phyloP scores from a whole-genome alignment of 2,329 filamentous ascomycete species.

The Alternaria triticimaculans region DNA sequence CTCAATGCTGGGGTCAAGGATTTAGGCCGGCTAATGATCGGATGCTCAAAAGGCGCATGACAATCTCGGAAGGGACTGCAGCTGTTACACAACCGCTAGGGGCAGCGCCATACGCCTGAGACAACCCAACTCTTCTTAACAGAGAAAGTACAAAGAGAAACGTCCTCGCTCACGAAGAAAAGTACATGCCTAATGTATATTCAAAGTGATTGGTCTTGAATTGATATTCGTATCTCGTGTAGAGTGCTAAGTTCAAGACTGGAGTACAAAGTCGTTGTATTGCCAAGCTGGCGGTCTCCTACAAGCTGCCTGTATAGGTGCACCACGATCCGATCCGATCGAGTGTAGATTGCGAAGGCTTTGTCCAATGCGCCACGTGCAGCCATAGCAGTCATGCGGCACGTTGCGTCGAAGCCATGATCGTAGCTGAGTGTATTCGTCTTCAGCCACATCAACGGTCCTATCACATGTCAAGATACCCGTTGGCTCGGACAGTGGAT shows the following conservation, averaged over 20 bases:
- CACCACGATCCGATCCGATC: not conserved
- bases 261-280: not conserved
- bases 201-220: not conserved
- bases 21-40: constrained; percentile 13
- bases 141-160: not conserved
- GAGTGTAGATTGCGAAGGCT: not conserved
- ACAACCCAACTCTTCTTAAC: not conserved
- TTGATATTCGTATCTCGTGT: not conserved
- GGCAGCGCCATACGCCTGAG: not conserved
- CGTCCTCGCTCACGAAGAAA: not conserved
- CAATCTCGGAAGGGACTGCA: not conserved
- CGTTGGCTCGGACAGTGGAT: not conserved
- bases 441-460: not conserved
- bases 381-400: not conserved
- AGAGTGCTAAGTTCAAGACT: not conserved
- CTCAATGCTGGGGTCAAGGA: constrained; percentile 2
- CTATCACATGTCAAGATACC: not conserved
- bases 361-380: not conserved
- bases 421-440: not conserved
- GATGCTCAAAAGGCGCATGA: not conserved
- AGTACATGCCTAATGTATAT: not conserved
- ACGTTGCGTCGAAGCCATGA: not conserved
- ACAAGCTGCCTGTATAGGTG: not conserved
- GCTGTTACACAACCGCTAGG: not conserved
- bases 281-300: not conserved